Evolutionary conservation across 208 protist species (phyloP).

Genomic region (Chromosphaera perkinsii): DNA sequence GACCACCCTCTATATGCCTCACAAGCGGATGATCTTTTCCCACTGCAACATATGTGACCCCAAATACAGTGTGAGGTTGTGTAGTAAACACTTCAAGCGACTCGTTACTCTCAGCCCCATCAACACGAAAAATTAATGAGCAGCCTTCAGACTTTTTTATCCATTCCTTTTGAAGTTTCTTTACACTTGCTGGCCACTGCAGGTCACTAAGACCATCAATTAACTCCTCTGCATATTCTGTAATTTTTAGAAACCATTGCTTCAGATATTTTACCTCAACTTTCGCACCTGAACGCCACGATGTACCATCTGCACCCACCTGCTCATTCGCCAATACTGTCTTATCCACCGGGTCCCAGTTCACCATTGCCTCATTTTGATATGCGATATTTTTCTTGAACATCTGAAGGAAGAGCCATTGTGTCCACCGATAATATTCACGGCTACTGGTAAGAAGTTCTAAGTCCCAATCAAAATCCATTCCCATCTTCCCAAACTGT

Average conservation of each 20-base stretch:
- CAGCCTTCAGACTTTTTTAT: slow-evolving; percentile 62
- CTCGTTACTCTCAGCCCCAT: background rate
- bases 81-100: slow-evolving; percentile 34
- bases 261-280: slow-evolving; percentile 58
- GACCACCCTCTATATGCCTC: background rate
- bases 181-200: slow-evolving; percentile 56
- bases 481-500: slow-evolving; percentile 56
- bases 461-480: slow-evolving; percentile 65
- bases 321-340: slow-evolving; percentile 77
- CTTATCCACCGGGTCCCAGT: slow-evolving; percentile 67
- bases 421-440: slow-evolving; percentile 70
- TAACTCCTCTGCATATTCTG: slow-evolving; percentile 53
- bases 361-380: slow-evolving; percentile 42
- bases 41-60: slow-evolving; percentile 54
- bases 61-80: slow-evolving; percentile 59
- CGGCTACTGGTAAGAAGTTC: slow-evolving; percentile 63
- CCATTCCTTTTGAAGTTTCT: slow-evolving; percentile 69
- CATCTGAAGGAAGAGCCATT: slow-evolving; percentile 68
- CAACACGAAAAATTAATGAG: slow-evolving; percentile 41
- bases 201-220: slow-evolving; percentile 44
- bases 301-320: slow-evolving; percentile 61
- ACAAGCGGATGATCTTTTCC: slow-evolving; percentile 39
- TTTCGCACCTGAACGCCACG: slow-evolving; percentile 66
- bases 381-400: slow-evolving; percentile 58
- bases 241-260: slow-evolving; percentile 73